These are phyloP conservation scores for Pilasporangium apinafurcum DNA, from an alignment of 352 stramenopile species.

Conservation along the genomic window DNA sequence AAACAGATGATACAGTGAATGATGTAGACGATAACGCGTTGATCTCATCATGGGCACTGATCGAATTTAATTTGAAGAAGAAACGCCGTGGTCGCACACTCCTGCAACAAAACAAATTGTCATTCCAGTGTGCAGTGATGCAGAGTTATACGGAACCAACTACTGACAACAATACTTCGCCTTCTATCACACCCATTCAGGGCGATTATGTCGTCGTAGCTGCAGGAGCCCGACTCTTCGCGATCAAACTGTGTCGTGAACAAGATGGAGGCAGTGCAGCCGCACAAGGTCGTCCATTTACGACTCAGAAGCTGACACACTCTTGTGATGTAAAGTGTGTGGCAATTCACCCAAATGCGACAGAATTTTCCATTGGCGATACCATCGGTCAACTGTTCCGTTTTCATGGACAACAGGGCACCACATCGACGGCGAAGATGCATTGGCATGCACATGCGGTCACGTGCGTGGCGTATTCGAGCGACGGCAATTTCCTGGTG, in stretches of 20 bases:
- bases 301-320: constrained; percentile 37
- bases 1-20: neutral
- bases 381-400: constrained; percentile 55
- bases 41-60: constrained; percentile 34
- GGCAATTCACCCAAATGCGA: constrained; percentile 31
- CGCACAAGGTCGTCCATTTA: constrained; percentile 18
- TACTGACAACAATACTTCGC: neutral
- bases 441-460: constrained; percentile 87
- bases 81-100: constrained; percentile 39
- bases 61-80: constrained; percentile 74
- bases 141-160: constrained; percentile 36
- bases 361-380: constrained; percentile 69
- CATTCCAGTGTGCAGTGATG: constrained; percentile 44
- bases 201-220: constrained; percentile 52
- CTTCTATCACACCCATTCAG: too few species aligned
- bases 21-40: constrained; percentile 2
- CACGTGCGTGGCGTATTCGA: constrained; percentile 61
- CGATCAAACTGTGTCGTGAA: constrained; percentile 27
- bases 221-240: constrained; percentile 26
- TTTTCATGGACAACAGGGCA: constrained; percentile 19
- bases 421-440: constrained; percentile 37
- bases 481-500: constrained; percentile 68
- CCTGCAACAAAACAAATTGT: constrained; percentile 32
- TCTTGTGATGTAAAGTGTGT: constrained; percentile 51
- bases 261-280: constrained; percentile 19